Conservation (phyloP, 1,139 yeast species). For the Kodamaea alishanica region DNA sequence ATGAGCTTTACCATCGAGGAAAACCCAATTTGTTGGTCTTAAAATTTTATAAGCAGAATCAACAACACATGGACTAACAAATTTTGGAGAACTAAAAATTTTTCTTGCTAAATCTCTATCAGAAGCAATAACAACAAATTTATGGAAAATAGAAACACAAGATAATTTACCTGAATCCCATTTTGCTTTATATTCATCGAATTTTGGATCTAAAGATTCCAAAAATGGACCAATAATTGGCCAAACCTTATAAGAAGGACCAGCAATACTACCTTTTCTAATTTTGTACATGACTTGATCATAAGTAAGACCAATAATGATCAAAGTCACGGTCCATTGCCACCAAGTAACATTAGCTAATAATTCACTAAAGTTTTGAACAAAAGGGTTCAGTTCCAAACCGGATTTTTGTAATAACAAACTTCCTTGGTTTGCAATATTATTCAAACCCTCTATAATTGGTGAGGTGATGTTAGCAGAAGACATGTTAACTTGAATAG, state of each 20-base stretch:
- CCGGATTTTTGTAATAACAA: slow-evolving; percentile 1
- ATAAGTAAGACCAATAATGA: slow-evolving; percentile 55
- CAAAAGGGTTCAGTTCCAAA: slow-evolving; percentile 1
- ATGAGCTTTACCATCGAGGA: slow-evolving; percentile 92
- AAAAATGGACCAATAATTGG: slow-evolving; percentile 95
- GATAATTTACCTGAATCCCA: slow-evolving; percentile 94
- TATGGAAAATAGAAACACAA: slow-evolving; percentile 96
- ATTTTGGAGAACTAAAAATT: slow-evolving; percentile 77
- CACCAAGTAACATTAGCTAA: slow-evolving; percentile 34
- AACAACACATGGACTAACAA: slow-evolving; percentile 95
- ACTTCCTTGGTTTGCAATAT: not conserved
- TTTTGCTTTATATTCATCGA: slow-evolving; percentile 86
- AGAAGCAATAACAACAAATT: slow-evolving; percentile 93
- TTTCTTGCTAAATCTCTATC: slow-evolving; percentile 88
- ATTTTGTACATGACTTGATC: slow-evolving; percentile 79
- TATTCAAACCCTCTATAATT: no score
- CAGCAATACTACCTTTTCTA: slow-evolving; percentile 84
- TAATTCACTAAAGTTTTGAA: not conserved
- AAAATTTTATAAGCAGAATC: slow-evolving; percentile 92
- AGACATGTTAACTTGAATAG: slow-evolving; percentile 1
- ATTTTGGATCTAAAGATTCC: slow-evolving; percentile 94
- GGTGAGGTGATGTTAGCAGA: not conserved
- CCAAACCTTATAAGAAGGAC: slow-evolving; percentile 83
- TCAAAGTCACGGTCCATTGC: slow-evolving; percentile 48
- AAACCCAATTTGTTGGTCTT: slow-evolving; percentile 96